A percentile compares a stretch with the other conserved stretches of the same genome.
These are phyloP conservation scores for Botryotinia narcissicola DNA, from an alignment of 2,329 filamentous ascomycete genomes.

Conservation along the genomic window DNA sequence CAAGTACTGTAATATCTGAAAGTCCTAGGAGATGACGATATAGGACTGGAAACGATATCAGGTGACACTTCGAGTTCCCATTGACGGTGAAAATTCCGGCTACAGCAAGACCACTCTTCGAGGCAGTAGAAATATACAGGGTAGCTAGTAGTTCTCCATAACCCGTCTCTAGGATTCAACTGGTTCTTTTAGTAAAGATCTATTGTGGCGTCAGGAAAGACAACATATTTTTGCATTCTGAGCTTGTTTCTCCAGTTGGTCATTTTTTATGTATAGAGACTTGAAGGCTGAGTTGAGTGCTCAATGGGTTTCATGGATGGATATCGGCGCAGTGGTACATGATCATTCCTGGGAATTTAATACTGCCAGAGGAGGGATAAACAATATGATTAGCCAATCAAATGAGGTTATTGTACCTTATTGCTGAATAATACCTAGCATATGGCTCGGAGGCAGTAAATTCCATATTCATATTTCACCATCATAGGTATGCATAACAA, in stretches of 20 bases:
- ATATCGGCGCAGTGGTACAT: neutral
- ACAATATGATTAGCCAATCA: neutral
- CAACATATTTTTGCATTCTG: neutral
- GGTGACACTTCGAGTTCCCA: fast-evolving
- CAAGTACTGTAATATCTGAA: neutral
- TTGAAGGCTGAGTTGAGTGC: neutral
- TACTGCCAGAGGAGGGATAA: neutral
- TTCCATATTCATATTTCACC: neutral
- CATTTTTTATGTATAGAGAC: neutral
- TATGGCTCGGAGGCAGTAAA: neutral
- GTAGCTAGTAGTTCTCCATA: neutral
- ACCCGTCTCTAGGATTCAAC: neutral
- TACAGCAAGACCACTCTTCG: neutral
- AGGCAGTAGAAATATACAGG: neutral
- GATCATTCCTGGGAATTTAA: fast-evolving
- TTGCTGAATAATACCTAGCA: neutral
- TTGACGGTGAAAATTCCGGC: neutral
- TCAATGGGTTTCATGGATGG: fast-evolving
- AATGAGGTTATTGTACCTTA: neutral
- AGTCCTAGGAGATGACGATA: neutral
- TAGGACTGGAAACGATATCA: neutral
- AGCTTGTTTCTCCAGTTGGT: too few species aligned
- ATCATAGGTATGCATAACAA: neutral
- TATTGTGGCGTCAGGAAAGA: neutral
- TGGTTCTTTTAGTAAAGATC: neutral